Base-by-base conservation (phyloP, 352 stramenopile species). In the Phytophthora idaei region DNA sequence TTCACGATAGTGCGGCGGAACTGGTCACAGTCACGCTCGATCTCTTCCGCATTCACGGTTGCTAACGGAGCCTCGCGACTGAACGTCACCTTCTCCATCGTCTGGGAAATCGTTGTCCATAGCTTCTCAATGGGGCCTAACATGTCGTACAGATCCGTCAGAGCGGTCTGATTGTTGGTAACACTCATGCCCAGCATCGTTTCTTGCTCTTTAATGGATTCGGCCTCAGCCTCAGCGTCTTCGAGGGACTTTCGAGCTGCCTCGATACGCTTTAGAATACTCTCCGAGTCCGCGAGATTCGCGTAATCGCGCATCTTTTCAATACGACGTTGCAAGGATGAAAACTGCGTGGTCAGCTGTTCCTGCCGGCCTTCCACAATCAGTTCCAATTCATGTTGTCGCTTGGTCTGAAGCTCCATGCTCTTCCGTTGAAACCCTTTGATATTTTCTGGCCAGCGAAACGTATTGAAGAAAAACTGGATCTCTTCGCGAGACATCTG, bases 271-370 rank as follows among this genome's bases (percentile, higher is more conserved):
- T 92, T 94, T 42, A 92, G 75, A 21, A 95, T 90, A 42, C 78
- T 96, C 12, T 82, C 71, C 0, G 93, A 83, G 63, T 97, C 90
- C 0, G 65, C 76, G 9, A 95, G 74, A 37, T 94, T 96, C 0
- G 87, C 88, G 27, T 92, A 92, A 67, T 98, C 91, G 9, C 88
- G 80, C 72, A 97, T 91, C 64, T 97, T 97, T 56, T 97, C 91
- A 37, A 98, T 90, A 7, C 94, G 94, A 1, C 85, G 81, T 48
- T 94, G 79, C 9, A 97, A 67, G 4, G 77, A 84, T 1, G 78
- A 71, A 54, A 96, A 94, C 53, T 97, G 85, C 3, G 63, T 81
- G 2, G 80, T 58, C 4, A 98, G 83, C 51, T 97, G 88, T 64
- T 97, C 92, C 64, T 97, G 89, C 1, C 94, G 83, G 5, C 87